Evolutionary conservation across 139 green algal genomes (phyloP).

Genomic region (Ulvella scutata): DNA sequence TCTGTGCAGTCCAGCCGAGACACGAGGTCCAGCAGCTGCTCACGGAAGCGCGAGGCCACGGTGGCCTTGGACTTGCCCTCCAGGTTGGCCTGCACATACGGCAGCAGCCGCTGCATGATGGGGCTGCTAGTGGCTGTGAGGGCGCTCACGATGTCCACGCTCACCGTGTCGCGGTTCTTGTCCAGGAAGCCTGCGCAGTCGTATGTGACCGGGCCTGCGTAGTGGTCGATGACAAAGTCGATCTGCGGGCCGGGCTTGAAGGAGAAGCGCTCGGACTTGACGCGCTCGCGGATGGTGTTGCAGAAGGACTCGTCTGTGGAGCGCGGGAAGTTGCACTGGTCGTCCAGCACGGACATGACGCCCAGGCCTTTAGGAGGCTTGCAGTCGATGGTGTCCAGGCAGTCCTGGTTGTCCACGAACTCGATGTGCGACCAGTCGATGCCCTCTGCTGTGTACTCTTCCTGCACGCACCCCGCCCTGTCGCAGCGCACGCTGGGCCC

Average conservation of each 20-base stretch:
- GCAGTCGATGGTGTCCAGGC: constrained; percentile 79
- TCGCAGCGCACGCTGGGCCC: no score
- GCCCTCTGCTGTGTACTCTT: constrained; percentile 86
- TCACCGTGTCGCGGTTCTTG: constrained; percentile 70
- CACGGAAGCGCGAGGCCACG: constrained; percentile 47
- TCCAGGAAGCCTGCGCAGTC: constrained; percentile 44
- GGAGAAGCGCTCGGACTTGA: background rate
- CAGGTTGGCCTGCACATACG: constrained; percentile 19
- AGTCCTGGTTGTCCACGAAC: constrained; percentile 96
- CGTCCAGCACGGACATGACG: constrained; percentile 85
- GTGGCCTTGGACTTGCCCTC: constrained; percentile 17
- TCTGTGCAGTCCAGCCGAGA: constrained; percentile 49
- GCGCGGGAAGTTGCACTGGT: constrained; percentile 65
- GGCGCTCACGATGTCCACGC: constrained; percentile 13
- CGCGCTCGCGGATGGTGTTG: background rate
- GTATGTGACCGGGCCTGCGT: constrained; percentile 56
- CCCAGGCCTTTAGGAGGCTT: constrained; percentile 44
- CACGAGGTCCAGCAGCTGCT: constrained; percentile 64
- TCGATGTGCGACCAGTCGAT: constrained; percentile 97
- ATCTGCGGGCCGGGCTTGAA: constrained; percentile 5
- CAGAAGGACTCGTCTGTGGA: constrained; percentile 51
- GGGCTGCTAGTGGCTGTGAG: constrained; percentile 11
- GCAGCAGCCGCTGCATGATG: constrained; percentile 41
- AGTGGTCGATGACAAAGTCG: constrained; percentile 69
- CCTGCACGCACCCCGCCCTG: no score